These are phyloP conservation scores for Leishmania mexicana DNA, from an alignment of 208 protist species.

Conservation along the genomic window DNA sequence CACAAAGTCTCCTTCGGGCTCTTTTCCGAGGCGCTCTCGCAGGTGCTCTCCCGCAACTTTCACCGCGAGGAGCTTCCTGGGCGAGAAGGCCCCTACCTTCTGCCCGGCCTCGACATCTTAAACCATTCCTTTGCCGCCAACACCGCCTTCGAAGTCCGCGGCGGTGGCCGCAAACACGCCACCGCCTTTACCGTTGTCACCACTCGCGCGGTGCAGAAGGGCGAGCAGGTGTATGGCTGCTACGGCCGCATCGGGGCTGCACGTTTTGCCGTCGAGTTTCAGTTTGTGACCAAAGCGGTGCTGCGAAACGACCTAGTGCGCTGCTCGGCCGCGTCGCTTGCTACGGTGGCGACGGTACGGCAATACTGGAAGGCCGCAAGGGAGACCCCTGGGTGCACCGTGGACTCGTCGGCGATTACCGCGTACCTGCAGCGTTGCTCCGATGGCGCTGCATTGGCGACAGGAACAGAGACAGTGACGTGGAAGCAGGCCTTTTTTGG, in stretches of 20 bases:
- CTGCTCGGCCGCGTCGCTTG: constrained; percentile 42
- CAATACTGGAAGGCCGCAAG: constrained; percentile 10
- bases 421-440: neutral
- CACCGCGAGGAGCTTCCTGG: constrained; percentile 78
- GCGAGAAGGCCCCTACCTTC: constrained; percentile 81
- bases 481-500: constrained; percentile 21
- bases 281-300: constrained; percentile 70
- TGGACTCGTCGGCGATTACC: neutral
- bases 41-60: constrained; percentile 87
- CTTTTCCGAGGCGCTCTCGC: constrained; percentile 75
- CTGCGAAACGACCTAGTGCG: constrained; percentile 65
- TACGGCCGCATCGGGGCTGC: constrained; percentile 82
- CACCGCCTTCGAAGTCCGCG: constrained; percentile 69
- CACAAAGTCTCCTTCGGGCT: constrained; percentile 44
- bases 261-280: constrained; percentile 82
- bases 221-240: constrained; percentile 80
- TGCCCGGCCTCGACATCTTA: constrained; percentile 84
- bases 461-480: neutral
- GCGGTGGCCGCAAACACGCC: constrained; percentile 77
- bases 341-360: constrained; percentile 22
- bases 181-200: constrained; percentile 75
- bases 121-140: constrained; percentile 80
- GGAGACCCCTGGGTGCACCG: neutral
- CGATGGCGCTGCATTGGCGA: neutral
- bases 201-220: constrained; percentile 46